Percentiles rank a stretch among this genome's conserved stretches.
phyloP scores from a whole-genome alignment of 2,329 filamentous ascomycete species.

The Fusarium veterinarium region DNA sequence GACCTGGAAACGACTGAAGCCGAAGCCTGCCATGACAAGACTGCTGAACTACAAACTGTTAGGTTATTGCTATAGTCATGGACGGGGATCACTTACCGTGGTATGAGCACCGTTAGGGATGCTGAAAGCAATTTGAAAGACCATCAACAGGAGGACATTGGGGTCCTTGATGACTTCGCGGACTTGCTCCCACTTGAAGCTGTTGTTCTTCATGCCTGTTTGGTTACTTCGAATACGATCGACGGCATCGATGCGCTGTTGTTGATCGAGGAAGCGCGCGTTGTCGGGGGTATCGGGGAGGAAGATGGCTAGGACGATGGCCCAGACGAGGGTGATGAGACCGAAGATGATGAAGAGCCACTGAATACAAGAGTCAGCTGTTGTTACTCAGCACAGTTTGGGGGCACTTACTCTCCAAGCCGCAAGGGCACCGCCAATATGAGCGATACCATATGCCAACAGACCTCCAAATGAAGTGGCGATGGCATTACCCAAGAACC shows the following conservation, averaged over 20 bases:
- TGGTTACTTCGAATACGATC: slow-evolving; percentile 35
- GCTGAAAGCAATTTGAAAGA: slow-evolving; percentile 33
- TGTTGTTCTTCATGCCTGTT: slow-evolving; percentile 36
- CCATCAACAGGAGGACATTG: slow-evolving; percentile 37
- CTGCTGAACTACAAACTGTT: slow-evolving; percentile 27
- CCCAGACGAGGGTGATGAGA: slow-evolving; percentile 37
- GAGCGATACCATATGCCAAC: slow-evolving; percentile 37
- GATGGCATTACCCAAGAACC: slow-evolving; percentile 40
- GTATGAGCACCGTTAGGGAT: slow-evolving; percentile 40
- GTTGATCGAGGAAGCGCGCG: slow-evolving; percentile 30
- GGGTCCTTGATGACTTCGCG: slow-evolving; percentile 34
- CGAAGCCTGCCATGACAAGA: slow-evolving; percentile 41
- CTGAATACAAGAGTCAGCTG: background rate
- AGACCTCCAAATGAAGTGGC: slow-evolving; percentile 38
- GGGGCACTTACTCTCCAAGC: slow-evolving; percentile 29
- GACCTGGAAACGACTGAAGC: slow-evolving; percentile 32
- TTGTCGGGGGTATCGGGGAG: slow-evolving; percentile 32
- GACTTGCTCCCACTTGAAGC: slow-evolving; percentile 40
- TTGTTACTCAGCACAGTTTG: rapidly evolving
- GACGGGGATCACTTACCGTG: slow-evolving; percentile 2
- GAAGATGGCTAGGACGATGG: slow-evolving; percentile 18
- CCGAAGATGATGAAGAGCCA: slow-evolving; percentile 43
- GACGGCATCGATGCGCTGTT: slow-evolving; percentile 26
- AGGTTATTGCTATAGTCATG: rapidly evolving
- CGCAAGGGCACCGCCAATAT: slow-evolving; percentile 24